Conservation (phyloP, 2,329 filamentous ascomycete species). For the Fusarium robinianum region DNA sequence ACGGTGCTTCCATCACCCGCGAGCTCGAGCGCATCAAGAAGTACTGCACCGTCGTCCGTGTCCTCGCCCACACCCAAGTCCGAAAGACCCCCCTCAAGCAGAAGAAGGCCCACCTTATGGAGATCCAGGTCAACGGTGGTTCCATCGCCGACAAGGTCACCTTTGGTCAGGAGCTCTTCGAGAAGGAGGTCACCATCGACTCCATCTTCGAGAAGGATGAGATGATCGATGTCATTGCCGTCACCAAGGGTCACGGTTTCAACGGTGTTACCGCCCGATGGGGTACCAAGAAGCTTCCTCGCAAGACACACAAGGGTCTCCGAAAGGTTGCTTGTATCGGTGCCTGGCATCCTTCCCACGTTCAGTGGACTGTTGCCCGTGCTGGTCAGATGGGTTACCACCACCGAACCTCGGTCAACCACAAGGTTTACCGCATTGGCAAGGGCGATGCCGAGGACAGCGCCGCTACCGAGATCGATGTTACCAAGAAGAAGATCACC, state of each 20-base stretch:
- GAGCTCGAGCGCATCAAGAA: slow-evolving; percentile 99
- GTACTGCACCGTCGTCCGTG: slow-evolving; percentile 99
- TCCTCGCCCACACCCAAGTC: slow-evolving; percentile 99
- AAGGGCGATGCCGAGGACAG: slow-evolving; percentile 90
- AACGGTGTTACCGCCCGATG: slow-evolving; percentile 95
- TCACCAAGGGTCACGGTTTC: slow-evolving; percentile 99
- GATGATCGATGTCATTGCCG: slow-evolving; percentile 98
- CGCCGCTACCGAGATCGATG: slow-evolving; percentile 91
- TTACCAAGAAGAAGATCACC: slow-evolving; percentile 99
- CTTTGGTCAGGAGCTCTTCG: slow-evolving; percentile 93
- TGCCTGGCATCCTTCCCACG: slow-evolving; percentile 99
- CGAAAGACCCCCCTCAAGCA: slow-evolving; percentile 99
- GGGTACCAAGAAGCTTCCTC: slow-evolving; percentile 99
- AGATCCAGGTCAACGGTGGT: slow-evolving; percentile 99
- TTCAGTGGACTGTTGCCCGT: slow-evolving; percentile 99
- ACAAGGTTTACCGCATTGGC: slow-evolving; percentile 99
- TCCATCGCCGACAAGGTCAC: slow-evolving; percentile 95
- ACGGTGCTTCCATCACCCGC: slow-evolving; percentile 86
- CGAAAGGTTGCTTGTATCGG: slow-evolving; percentile 99
- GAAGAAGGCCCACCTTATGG: slow-evolving; percentile 99
- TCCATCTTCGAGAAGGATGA: slow-evolving; percentile 99
- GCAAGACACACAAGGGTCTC: slow-evolving; percentile 99
- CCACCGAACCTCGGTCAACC: slow-evolving; percentile 99
- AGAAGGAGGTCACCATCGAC: slow-evolving; percentile 96
- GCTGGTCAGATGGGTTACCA: slow-evolving; percentile 99